Evolutionary conservation across 2,329 filamentous ascomycete species (phyloP).

Genomic region (Colletotrichum kahawae): DNA sequence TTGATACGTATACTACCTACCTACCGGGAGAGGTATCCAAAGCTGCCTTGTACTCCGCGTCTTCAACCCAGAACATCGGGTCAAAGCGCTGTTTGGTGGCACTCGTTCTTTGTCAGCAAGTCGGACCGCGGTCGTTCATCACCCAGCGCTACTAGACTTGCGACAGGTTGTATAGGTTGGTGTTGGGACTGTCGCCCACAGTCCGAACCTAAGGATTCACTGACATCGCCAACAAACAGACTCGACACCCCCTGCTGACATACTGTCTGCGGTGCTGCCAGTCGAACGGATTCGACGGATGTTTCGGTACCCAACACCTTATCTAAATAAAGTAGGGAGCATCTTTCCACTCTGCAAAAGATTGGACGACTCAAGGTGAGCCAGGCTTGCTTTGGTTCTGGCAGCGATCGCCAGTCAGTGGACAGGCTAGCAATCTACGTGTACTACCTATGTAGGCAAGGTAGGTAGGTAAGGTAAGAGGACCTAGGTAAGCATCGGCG

Average conservation of each 20-base stretch:
- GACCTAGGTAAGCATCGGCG: background rate
- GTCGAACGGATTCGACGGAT: background rate
- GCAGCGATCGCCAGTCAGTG: background rate
- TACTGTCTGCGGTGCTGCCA: background rate
- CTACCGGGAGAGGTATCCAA: background rate
- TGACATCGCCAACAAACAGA: background rate
- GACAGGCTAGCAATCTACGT: background rate
- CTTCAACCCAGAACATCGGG: background rate
- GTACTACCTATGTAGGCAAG: background rate
- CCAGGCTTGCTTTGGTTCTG: background rate
- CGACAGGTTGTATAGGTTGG: too few species aligned
- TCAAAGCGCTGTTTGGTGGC: conserved; percentile 1
- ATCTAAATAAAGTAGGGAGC: background rate
- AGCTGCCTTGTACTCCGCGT: conserved; percentile 1
- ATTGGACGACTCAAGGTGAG: background rate
- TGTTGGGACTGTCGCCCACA: background rate
- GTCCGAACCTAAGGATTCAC: background rate
- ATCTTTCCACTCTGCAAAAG: background rate
- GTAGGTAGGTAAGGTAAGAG: background rate
- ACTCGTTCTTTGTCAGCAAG: background rate
- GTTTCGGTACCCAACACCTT: conserved; percentile 1
- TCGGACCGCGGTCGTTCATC: background rate
- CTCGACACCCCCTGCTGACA: background rate
- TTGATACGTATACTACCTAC: background rate
- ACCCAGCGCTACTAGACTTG: too few species aligned